phyloP scores from a whole-genome alignment of 768 basidiomycete species.

The Psilocybe tampanensis region DNA sequence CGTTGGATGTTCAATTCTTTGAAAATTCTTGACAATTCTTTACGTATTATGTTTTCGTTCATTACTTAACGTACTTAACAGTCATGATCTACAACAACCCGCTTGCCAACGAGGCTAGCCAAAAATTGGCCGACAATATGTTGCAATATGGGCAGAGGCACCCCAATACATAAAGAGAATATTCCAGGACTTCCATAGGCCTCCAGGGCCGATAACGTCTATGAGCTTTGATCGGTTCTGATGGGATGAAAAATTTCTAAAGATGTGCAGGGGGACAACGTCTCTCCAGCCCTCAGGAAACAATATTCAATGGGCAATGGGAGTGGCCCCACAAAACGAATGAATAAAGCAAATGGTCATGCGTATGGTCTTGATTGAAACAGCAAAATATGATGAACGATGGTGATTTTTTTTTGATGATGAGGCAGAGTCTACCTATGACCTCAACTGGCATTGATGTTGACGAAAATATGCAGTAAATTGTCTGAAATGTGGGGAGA shows the following conservation, averaged over 20 bases:
- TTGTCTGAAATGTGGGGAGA: not conserved
- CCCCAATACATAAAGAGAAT: not conserved
- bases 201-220: conserved; percentile 14
- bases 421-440: too few species aligned
- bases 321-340: not conserved
- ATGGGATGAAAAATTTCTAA: conserved; percentile 10
- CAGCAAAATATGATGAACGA: too few species aligned
- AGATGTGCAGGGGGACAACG: conserved; percentile 7
- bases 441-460: too few species aligned
- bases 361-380: too few species aligned
- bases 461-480: too few species aligned
- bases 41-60: not conserved
- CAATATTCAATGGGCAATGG: too few species aligned
- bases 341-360: too few species aligned
- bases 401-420: too few species aligned
- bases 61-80: too few species aligned
- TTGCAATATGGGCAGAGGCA: not conserved
- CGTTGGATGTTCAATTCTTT: not conserved
- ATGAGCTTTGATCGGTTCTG: conserved; percentile 20
- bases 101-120: not conserved
- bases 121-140: conserved; percentile 1
- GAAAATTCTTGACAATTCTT: not conserved
- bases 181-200: not conserved
- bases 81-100: not conserved
- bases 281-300: not conserved